Evolutionary conservation across 169 alveolate species (phyloP), one percentile per base, ranked within the genome.

Genomic region (Eimeria maxima): DNA sequence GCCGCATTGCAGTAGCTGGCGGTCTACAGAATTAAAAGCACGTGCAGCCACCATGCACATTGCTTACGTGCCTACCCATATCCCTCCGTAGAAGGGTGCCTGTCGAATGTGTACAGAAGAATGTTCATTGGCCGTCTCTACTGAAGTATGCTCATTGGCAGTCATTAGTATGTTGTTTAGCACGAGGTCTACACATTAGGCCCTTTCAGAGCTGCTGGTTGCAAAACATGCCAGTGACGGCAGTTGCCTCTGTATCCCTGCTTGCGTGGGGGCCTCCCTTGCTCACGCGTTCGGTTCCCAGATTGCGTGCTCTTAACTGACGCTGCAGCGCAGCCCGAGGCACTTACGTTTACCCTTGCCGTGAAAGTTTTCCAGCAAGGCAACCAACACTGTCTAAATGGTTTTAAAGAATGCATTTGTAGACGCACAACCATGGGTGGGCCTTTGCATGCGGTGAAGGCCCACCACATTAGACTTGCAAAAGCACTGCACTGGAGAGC

Each of bases 1-100:
- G 81, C 65, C 42, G 89, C 80, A 42, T 38, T 53, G 44, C 45
- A 78, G 67, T 47, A 78, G 83, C 29, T 73, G 33, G 55, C 83
- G 44, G 0, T 38, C 11, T 38, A 73, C 29, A n/a, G 24, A 73
- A 4, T 20, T 16, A 73, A 14, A 11, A n/a, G 29, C 29, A 73
- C 53, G 55, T 38, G 44, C 53, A 73, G 55, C 3, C 4, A 38
- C 5, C 13, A 5, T 16, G 27, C 29, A 22, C 16, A 16, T 14
- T 73, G 53, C 83, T 33, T 38, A 50, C 55, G 53, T 1, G 27
- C 27, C 27, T 13, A 38, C 55, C 33, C 33, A 18, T 73, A 38
- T 73, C 53, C 53, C 53, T 14, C 83, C n/a, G 18, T 0, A 33
- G 38, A 33, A 47, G 80, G 53, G 38, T 73, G 29, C 38, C 83